Evolutionary conservation across 306 rosid genomes (phyloP).

Genomic region (Datisca glomerata): DNA sequence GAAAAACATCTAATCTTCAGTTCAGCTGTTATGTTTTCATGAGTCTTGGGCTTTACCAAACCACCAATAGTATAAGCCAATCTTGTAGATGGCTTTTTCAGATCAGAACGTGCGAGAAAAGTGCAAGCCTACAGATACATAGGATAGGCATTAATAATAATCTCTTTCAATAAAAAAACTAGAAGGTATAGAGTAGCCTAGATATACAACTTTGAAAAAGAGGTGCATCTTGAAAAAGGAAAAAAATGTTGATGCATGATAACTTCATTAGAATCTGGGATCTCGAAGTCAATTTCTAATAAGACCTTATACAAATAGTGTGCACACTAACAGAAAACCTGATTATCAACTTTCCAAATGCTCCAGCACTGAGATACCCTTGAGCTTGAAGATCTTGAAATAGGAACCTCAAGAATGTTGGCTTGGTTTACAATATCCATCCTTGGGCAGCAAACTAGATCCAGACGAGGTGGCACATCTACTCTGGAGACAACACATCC

Average conservation of each 20-base stretch:
- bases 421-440: slow-evolving; percentile 97
- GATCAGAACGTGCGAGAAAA: slow-evolving; percentile 84
- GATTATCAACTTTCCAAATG: slow-evolving; percentile 96
- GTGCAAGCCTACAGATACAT: slow-evolving; percentile 67
- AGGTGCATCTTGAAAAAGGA: neutral
- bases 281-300: neutral
- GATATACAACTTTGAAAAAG: neutral
- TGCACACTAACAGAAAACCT: slow-evolving; percentile 13
- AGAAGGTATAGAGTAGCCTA: too few species aligned
- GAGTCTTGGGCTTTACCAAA: slow-evolving; percentile 71
- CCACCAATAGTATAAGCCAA: slow-evolving; percentile 79
- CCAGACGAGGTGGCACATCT: slow-evolving; percentile 62
- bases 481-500: slow-evolving; percentile 81
- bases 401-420: slow-evolving; percentile 67
- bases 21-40: slow-evolving; percentile 82
- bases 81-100: slow-evolving; percentile 68
- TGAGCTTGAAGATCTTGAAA: slow-evolving; percentile 74
- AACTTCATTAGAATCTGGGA: neutral
- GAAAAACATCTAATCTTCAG: slow-evolving; percentile 79
- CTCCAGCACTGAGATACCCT: slow-evolving; percentile 87
- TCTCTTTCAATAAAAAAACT: neutral
- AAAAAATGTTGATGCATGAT: too few species aligned
- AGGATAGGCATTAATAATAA: slow-evolving; percentile 4
- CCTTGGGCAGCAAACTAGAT: slow-evolving; percentile 83
- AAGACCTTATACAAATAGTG: neutral